Conservation (phyloP, 176 grass and related monocot species). For the Hordeum marinum region DNA sequence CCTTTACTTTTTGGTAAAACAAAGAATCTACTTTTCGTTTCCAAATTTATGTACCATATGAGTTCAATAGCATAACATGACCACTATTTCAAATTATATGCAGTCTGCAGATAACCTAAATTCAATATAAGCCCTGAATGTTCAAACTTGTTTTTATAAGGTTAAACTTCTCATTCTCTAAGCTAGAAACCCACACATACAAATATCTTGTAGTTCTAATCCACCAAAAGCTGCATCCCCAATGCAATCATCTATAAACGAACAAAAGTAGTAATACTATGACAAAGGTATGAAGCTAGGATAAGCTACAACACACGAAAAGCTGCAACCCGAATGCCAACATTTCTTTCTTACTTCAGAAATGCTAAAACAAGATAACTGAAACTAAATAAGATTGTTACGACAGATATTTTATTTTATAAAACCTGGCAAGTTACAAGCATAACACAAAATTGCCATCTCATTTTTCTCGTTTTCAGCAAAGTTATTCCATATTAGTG, state of each 20-base stretch:
- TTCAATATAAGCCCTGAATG: background rate
- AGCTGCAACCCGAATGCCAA: conserved; percentile 4
- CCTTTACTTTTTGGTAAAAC: background rate
- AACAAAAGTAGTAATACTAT: background rate
- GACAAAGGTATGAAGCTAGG: background rate
- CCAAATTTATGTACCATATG: background rate
- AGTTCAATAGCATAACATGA: background rate
- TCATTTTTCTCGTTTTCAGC: background rate
- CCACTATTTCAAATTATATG: background rate
- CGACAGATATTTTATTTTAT: background rate
- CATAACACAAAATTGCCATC: background rate
- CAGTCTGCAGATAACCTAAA: background rate
- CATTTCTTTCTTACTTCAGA: background rate
- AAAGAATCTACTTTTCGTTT: background rate
- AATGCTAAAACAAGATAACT: background rate
- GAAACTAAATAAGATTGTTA: background rate
- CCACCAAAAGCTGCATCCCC: background rate
- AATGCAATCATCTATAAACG: background rate
- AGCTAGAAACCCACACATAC: background rate
- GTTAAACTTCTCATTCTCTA: background rate
- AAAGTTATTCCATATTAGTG: background rate
- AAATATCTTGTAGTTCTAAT: background rate
- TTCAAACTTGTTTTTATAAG: background rate
- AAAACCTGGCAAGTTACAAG: background rate
- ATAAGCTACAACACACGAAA: background rate